These are phyloP conservation scores for Backusella morwellensis DNA, from an alignment of 192 early-diverging fungal species.

Conservation along the genomic window DNA sequence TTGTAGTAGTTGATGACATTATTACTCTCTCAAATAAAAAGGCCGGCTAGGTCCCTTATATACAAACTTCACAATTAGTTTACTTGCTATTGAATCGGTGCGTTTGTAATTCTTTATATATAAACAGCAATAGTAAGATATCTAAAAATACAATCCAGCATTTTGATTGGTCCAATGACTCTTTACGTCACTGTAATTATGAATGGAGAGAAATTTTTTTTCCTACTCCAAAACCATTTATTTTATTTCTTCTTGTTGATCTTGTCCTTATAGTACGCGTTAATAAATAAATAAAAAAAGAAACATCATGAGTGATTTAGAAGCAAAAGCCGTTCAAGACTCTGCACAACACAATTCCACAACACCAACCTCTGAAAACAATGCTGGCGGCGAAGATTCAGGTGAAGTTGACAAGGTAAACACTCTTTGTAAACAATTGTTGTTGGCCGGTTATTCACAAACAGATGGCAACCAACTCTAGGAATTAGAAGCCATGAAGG, in stretches of 20 bases:
- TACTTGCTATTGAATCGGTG: too few relatives aligned
- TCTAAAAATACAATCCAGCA: neutral
- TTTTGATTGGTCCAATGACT: neutral
- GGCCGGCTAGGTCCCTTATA: too few relatives aligned
- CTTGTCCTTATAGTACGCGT: neutral
- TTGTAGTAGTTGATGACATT: too few relatives aligned
- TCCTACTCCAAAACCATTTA: neutral
- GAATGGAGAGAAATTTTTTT: neutral
- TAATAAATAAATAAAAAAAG: neutral
- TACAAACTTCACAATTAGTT: too few relatives aligned
- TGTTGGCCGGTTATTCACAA: neutral
- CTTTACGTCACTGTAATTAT: neutral
- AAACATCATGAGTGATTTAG: constrained; percentile 18
- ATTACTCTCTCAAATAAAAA: too few relatives aligned
- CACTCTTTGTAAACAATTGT: too few relatives aligned
- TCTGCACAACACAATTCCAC: constrained; percentile 5
- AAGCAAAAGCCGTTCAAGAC: constrained; percentile 13
- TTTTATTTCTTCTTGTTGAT: constrained; percentile 5
- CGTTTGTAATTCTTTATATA: too few relatives aligned
- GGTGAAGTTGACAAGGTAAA: constrained; percentile 26
- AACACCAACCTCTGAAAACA: neutral
- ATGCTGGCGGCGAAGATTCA: neutral
- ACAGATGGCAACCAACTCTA: constrained; percentile 17
- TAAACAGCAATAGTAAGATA: too few relatives aligned
- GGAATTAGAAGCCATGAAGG: constrained; percentile 82